phyloP scores from a whole-genome alignment of 306 rosid genomes.

The Cicer yamashitae region DNA sequence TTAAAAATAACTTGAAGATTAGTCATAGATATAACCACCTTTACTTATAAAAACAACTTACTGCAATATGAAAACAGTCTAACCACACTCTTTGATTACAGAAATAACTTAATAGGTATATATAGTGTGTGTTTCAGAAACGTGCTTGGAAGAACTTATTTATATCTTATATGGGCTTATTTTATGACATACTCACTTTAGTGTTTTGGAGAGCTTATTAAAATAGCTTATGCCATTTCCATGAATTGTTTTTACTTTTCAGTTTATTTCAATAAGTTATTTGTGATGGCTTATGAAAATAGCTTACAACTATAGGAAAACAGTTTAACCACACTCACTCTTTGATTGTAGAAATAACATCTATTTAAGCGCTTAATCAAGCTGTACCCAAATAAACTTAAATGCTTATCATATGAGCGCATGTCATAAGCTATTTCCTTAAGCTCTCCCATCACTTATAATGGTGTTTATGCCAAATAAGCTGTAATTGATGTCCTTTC shows the following conservation, averaged over 20 bases:
- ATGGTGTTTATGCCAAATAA: too few species aligned
- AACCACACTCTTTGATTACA: background rate
- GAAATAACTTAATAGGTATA: background rate
- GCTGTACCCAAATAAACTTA: background rate
- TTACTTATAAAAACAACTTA: background rate
- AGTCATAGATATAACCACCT: background rate
- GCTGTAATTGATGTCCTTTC: background rate
- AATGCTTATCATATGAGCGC: background rate
- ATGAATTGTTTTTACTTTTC: too few species aligned
- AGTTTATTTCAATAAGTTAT: background rate
- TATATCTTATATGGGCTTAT: too few species aligned
- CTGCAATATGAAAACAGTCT: background rate
- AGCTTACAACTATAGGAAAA: background rate
- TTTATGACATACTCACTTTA: too few species aligned
- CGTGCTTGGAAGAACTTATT: too few species aligned
- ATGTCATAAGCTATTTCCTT: background rate
- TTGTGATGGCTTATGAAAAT: background rate
- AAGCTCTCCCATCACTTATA: too few species aligned
- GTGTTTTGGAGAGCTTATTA: too few species aligned
- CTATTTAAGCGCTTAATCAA: background rate
- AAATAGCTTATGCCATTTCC: too few species aligned
- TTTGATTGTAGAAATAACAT: background rate
- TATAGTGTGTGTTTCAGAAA: background rate
- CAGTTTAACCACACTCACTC: background rate
- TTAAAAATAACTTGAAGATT: background rate